phyloP scores from a whole-genome alignment of 192 early-diverging fungal species.

The Rhizoclosmatium globosum region DNA sequence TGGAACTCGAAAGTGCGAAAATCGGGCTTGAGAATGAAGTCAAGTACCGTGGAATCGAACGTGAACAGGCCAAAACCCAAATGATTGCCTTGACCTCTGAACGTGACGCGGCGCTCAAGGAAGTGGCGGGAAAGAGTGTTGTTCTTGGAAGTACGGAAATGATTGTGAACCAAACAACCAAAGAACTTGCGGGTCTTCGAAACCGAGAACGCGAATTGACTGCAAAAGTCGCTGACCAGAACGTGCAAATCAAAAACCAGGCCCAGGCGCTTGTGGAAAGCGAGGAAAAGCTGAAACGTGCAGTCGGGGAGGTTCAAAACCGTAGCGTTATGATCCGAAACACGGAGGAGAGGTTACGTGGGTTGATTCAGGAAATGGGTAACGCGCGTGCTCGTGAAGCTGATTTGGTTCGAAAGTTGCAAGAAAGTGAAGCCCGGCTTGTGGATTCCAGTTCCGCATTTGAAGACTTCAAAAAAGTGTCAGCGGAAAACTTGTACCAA shows the following conservation, averaged over 20 bases:
- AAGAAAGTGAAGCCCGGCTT: slow-evolving; percentile 25
- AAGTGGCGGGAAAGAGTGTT: slow-evolving; percentile 31
- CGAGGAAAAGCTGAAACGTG: slow-evolving; percentile 35
- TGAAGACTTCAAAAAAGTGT: slow-evolving; percentile 38
- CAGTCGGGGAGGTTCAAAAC: slow-evolving; percentile 30
- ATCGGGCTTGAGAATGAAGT: slow-evolving; percentile 27
- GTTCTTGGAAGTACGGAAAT: slow-evolving; percentile 33
- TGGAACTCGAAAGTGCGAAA: slow-evolving; percentile 15
- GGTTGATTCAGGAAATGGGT: slow-evolving; percentile 33
- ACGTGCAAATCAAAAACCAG: slow-evolving; percentile 10
- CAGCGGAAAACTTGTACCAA: slow-evolving; percentile 33
- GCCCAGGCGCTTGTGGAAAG: slow-evolving; percentile 12
- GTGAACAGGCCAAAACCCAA: slow-evolving; percentile 22
- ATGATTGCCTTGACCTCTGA: slow-evolving; percentile 8
- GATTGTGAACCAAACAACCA: slow-evolving; percentile 39
- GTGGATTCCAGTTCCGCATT: slow-evolving; percentile 1
- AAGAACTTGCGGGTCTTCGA: slow-evolving; percentile 8
- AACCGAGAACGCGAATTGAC: slow-evolving; percentile 27
- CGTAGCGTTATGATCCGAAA: slow-evolving; percentile 21
- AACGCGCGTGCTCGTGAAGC: slow-evolving; percentile 32
- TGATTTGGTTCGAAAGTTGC: slow-evolving; percentile 25
- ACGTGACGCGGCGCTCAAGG: slow-evolving; percentile 28
- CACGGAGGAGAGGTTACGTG: slow-evolving; percentile 32
- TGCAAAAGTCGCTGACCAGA: slow-evolving; percentile 14
- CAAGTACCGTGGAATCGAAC: slow-evolving; percentile 22